These are phyloP conservation scores for Didymellaceae sp. DNA, from an alignment of 2,329 filamentous ascomycete species.

Conservation along the genomic window DNA sequence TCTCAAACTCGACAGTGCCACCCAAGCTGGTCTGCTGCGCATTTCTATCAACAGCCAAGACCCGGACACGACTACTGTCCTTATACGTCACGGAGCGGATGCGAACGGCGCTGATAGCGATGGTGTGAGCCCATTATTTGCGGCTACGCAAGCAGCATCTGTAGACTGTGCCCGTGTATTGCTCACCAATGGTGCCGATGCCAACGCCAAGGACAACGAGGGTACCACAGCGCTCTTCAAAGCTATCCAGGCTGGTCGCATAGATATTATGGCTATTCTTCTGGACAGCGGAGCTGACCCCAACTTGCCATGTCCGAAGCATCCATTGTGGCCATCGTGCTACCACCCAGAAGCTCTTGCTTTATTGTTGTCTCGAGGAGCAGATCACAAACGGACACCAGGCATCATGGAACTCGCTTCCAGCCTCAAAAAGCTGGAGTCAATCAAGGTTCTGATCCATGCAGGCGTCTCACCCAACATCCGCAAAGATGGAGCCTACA, in stretches of 20 bases:
- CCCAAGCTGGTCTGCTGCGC: background rate
- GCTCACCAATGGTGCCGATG: constrained; percentile 33
- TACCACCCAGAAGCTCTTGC: constrained; percentile 65
- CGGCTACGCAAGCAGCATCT: constrained; percentile 34
- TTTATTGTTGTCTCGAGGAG: constrained; percentile 65
- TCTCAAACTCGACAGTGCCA: constrained; percentile 31
- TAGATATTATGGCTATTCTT: constrained; percentile 62
- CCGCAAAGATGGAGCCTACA: constrained; percentile 71
- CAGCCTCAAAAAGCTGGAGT: constrained; percentile 68
- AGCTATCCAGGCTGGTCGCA: constrained; percentile 62
- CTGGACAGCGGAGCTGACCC: constrained; percentile 68
- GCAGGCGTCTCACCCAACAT: constrained; percentile 65
- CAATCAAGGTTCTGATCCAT: constrained; percentile 63
- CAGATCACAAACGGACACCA: constrained; percentile 65
- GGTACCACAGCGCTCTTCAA: constrained; percentile 70
- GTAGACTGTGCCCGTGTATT: constrained; percentile 55
- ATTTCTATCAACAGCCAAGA: constrained; percentile 1
- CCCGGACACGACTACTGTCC: constrained; percentile 30
- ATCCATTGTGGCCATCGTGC: constrained; percentile 70
- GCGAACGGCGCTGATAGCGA: constrained; percentile 39
- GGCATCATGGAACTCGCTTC: constrained; percentile 70
- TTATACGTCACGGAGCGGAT: constrained; percentile 39
- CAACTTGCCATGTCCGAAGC: constrained; percentile 72
- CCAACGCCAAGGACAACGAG: constrained; percentile 56
- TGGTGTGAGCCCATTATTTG: constrained; percentile 36